Percentiles rank a stretch among this genome's conserved stretches.
phyloP scores from a whole-genome alignment of 2,329 filamentous ascomycete genomes.

The Colletotrichum lini region DNA sequence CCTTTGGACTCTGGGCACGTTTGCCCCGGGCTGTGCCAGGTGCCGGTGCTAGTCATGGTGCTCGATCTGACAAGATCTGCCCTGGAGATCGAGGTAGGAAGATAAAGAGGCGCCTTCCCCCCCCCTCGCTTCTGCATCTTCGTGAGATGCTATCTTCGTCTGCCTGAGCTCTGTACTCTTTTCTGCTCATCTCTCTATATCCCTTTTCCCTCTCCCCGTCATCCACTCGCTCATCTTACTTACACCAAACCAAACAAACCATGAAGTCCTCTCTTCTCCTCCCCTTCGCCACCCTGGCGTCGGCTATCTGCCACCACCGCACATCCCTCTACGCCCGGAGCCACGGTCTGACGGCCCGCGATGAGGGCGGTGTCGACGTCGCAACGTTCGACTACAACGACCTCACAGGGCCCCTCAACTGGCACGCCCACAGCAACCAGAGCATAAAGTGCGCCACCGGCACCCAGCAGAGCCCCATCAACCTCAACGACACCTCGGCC shows the following conservation, averaged over 20 bases:
- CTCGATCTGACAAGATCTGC: conserved; percentile 9
- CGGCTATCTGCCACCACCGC: conserved; percentile 51
- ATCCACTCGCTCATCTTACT: neutral
- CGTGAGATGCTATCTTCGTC: neutral
- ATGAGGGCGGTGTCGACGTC: conserved; percentile 50
- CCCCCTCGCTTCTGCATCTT: neutral
- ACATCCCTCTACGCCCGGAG: conserved; percentile 52
- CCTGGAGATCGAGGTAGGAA: neutral
- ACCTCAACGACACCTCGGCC: conserved; percentile 54
- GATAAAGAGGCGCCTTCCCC: conserved; percentile 28
- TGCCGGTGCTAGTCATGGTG: neutral
- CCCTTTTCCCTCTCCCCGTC: neutral
- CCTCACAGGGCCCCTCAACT: conserved; percentile 64
- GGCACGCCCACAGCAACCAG: conserved; percentile 60
- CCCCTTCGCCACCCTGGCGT: conserved; percentile 43
- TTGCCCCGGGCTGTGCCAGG: neutral
- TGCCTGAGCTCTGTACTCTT: neutral
- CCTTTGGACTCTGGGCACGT: neutral
- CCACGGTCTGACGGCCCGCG: conserved; percentile 18
- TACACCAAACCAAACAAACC: conserved; percentile 9
- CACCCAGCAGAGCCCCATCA: conserved; percentile 69
- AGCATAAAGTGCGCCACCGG: conserved; percentile 65
- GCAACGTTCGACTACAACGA: conserved; percentile 59
- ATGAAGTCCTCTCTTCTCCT: conserved; percentile 45
- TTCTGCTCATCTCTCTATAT: neutral